These are phyloP conservation scores for Zymoseptoria tritici DNA, from an alignment of 2,329 filamentous ascomycete species.

Conservation along the genomic window DNA sequence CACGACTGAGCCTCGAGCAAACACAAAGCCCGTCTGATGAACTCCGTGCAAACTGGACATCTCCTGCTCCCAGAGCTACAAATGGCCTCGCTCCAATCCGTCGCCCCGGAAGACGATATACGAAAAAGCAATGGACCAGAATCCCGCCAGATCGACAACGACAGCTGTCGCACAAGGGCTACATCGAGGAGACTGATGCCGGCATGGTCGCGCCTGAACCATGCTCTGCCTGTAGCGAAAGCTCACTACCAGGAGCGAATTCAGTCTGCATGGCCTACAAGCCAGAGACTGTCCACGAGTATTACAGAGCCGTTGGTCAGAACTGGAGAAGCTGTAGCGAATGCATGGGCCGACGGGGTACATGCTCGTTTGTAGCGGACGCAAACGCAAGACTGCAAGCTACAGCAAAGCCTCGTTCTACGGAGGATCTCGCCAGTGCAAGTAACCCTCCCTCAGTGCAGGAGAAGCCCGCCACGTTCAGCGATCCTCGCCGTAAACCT, in stretches of 20 bases:
- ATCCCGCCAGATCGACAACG: neutral
- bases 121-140: too few species aligned
- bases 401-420: neutral
- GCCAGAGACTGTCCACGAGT: neutral
- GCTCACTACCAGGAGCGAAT: neutral
- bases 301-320: neutral
- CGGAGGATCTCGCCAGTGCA: neutral
- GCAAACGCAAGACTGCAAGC: neutral
- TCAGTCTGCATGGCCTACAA: neutral
- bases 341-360: neutral
- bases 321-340: neutral
- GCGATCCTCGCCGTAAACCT: neutral
- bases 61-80: too few species aligned
- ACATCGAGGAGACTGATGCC: neutral
- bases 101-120: too few species aligned
- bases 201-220: neutral
- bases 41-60: too few species aligned
- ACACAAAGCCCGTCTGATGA: too few species aligned
- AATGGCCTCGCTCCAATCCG: too few species aligned
- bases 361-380: neutral
- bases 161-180: neutral
- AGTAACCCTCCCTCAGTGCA: neutral
- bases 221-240: neutral
- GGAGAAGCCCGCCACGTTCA: neutral
- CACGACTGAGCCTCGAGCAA: too few species aligned